Evolutionary conservation across 2,329 filamentous ascomycete genomes (phyloP).

Genomic region (Colletotrichum plurivorum): DNA sequence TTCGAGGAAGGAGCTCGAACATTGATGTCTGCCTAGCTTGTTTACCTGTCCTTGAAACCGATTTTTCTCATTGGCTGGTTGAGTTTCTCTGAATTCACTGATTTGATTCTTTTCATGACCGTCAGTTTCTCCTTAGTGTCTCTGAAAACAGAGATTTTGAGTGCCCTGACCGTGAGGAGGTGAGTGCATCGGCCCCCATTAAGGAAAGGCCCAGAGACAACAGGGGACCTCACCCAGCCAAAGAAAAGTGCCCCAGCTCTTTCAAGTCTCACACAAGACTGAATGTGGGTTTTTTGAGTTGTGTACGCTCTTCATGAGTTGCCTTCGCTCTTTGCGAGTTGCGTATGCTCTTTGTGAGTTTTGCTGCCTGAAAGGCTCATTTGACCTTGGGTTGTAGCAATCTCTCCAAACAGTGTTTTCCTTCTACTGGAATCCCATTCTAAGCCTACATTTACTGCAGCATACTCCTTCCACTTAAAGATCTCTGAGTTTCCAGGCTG

Average conservation of each 20-base stretch:
- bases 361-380: neutral
- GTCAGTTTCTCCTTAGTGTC: too few relatives aligned
- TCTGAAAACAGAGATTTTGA: too few relatives aligned
- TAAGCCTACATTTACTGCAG: too few relatives aligned
- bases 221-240: neutral
- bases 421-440: too few relatives aligned
- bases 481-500: too few relatives aligned
- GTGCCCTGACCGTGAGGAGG: neutral
- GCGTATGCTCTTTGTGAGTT: neutral
- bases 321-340: neutral
- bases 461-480: too few relatives aligned
- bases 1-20: too few relatives aligned
- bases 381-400: neutral
- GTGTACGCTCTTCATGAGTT: neutral
- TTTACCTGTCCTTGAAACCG: neutral
- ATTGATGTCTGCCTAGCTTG: neutral
- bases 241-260: neutral
- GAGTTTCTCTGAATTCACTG: neutral
- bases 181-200: neutral
- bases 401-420: neutral
- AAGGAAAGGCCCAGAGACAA: neutral
- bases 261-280: too few relatives aligned
- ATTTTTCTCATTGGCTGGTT: neutral
- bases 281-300: neutral
- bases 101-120: neutral